phyloP scores from a whole-genome alignment of 2,329 filamentous ascomycete genomes.

The Gaeumannomyces sp. region DNA sequence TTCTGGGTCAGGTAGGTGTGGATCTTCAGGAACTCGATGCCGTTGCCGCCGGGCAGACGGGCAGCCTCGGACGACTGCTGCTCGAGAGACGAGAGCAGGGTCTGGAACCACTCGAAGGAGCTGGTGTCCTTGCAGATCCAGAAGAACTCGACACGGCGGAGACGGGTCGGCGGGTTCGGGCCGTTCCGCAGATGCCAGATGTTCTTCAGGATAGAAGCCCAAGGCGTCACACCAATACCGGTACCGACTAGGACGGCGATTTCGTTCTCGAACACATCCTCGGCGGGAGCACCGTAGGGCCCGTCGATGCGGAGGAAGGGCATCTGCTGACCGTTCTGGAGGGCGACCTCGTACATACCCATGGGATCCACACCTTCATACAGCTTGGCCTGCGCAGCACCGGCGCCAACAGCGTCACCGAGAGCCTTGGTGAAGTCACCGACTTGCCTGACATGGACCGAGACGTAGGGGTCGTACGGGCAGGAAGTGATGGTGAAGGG shows the following conservation, averaged over 20 bases:
- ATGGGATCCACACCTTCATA: slow-evolving; percentile 87
- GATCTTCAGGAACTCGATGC: slow-evolving; percentile 86
- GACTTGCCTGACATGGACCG: slow-evolving; percentile 90
- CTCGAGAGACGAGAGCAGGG: slow-evolving; percentile 83
- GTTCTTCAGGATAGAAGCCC: slow-evolving; percentile 87
- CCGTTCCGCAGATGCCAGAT: slow-evolving; percentile 94
- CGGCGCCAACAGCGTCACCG: slow-evolving; percentile 92
- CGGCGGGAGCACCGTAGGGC: slow-evolving; percentile 91
- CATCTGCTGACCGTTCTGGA: slow-evolving; percentile 91
- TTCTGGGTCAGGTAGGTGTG: slow-evolving; percentile 96
- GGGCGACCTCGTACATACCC: slow-evolving; percentile 96
- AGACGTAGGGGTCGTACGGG: slow-evolving; percentile 91
- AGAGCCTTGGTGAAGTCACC: slow-evolving; percentile 93
- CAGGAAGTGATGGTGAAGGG: slow-evolving; percentile 99
- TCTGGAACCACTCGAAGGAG: slow-evolving; percentile 99
- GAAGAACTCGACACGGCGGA: slow-evolving; percentile 95
- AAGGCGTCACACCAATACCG: slow-evolving; percentile 81
- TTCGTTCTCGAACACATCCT: slow-evolving; percentile 94
- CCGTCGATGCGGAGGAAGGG: slow-evolving; percentile 85
- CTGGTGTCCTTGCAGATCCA: slow-evolving; percentile 96
- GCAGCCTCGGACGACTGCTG: slow-evolving; percentile 70
- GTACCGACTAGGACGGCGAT: slow-evolving; percentile 81
- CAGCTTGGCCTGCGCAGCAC: slow-evolving; percentile 77
- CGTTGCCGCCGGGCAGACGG: slow-evolving; percentile 59
- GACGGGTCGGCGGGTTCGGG: slow-evolving; percentile 80